Evolutionary conservation across 176 grass and related monocot genomes (phyloP), one percentile per base, ranked within the genome.

Genomic region (Coix lacrymajobi): DNA sequence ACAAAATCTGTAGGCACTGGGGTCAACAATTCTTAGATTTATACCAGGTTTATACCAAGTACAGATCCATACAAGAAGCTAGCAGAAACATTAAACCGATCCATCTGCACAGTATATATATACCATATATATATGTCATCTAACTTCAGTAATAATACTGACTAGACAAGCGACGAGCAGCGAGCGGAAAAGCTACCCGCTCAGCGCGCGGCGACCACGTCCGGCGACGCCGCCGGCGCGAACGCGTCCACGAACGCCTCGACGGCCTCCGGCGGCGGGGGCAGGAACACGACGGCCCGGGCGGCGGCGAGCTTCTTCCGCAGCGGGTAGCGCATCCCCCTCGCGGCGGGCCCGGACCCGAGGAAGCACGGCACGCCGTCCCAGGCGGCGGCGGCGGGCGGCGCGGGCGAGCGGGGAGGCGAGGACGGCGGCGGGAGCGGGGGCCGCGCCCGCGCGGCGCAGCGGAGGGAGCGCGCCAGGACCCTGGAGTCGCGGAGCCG

Each of bases 281-380:
- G 89, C 19, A 81, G 88, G 52, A 96, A 93, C 24, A 85, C 83
- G 8, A 92, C 81, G 56, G 58, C 72, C 16, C 81, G 73, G 11
- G 85, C 81, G 3, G 96, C 91, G 8, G 86, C 79, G 24, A 99
- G 91, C 85, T 89, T 99, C 92, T 96, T 99, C 37, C 93, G 91
- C 29, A 89, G 81, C 17, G 90, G 89, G 57, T 87, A 93, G 39
- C 90, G 83, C 19, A 58, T 60, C 58, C 49, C 69, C 41, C 93
- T 76, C 31, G 61, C 11, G 12, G 51, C 28, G 11, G 10, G 8
- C 1, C 26, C 14, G 8, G 11, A 8, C 4, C 83, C 88, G 2
- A 83, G 43, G 41, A 96, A 96, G 67, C 75, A 87, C 69, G 83
- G 87, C 73, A 89, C 33, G 36, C 79, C 85, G 19, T 44, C 76